Base-by-base conservation (phyloP, 2,329 filamentous ascomycete genomes). In the Juglanconis sp. region DNA sequence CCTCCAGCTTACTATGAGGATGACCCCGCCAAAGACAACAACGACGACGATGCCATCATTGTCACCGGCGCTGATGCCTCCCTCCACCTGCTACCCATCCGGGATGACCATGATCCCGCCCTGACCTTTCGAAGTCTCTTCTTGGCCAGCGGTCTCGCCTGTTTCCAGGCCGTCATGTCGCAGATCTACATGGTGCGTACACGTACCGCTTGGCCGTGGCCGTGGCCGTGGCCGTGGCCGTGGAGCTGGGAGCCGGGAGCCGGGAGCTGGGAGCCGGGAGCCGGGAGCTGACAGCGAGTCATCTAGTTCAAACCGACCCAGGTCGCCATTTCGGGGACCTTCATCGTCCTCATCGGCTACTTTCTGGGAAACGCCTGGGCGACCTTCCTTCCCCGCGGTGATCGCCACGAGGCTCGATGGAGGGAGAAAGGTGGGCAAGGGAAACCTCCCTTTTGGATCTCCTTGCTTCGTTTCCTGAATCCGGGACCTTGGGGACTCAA, bases 331-430 rank as follows among this genome's bases (percentile, higher is more conserved):
- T 74, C 75, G 15, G 81, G 81, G 42, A 84, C 81, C 0, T 85
- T 84, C 57, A 82, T 84, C 55, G 81, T 83, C 5, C 76, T 85
- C 46, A 82, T 85, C 50, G 79, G 80, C 11, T 84, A 84, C 69
- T 84, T 85, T 53, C 53, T 79, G 2, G 83, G 83, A 8, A 80
- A 79, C 8, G 76, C 70, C 3, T 82, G 76, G 78, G 73, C 80
- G 0, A 64, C 67, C 0, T 62, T 79, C 5, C 73, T 84, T 2
- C 82, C 83, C 1, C 81, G 82, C 5, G 82, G 81, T 11, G 82
- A 85, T 55, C 69, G 68, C n/a, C 69, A 75, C 4, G 76, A 81
- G 59, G 74, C 77, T 32, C 69, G 73, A 47, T 85, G 81, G 81
- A 74, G 76, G 50, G 73, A 66, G 3, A 68, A 68, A 17, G 73